A percentile compares a stretch with the other conserved stretches of the same genome.
phyloP scores from a whole-genome alignment of 78 protist species.

The Polysphondylium violaceum region DNA sequence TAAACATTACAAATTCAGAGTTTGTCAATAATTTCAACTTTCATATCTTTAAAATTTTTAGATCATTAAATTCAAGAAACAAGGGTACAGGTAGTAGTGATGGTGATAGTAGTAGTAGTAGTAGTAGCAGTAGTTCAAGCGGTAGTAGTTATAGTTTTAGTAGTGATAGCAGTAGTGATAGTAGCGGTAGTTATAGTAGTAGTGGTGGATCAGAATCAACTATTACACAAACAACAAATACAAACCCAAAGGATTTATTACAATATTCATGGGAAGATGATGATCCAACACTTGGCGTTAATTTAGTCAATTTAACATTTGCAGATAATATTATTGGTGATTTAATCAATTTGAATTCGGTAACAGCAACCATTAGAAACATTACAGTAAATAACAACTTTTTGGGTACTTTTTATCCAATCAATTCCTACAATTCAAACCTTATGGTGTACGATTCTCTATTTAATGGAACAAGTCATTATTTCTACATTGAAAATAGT shows the following conservation, averaged over 20 bases:
- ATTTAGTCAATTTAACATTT: not conserved
- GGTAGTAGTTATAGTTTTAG: not conserved
- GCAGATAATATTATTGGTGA: not conserved
- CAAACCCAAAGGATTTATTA: too few species aligned
- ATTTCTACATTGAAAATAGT: not conserved
- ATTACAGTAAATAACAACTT: not conserved
- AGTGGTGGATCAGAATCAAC: too few species aligned
- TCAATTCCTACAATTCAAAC: not conserved
- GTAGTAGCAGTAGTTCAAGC: not conserved
- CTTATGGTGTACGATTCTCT: not conserved
- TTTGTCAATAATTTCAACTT: too few species aligned
- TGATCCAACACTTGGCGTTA: too few species aligned
- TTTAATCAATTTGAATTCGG: not conserved
- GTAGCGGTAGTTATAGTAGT: too few species aligned
- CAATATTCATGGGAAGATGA: too few species aligned
- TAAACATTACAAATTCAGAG: too few species aligned
- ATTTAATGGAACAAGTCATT: not conserved
- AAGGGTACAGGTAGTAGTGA: too few species aligned
- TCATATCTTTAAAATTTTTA: too few species aligned
- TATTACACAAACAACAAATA: too few species aligned
- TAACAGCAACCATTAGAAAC: not conserved
- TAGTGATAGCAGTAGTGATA: not conserved
- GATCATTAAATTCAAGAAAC: too few species aligned
- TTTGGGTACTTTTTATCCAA: slow-evolving; percentile 27
- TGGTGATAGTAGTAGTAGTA: not conserved